A percentile compares a stretch with the other conserved stretches of the same genome.
Evolutionary conservation across 805 yeast genomes (phyloP).

Genomic region (Kodamaea laetipori): DNA sequence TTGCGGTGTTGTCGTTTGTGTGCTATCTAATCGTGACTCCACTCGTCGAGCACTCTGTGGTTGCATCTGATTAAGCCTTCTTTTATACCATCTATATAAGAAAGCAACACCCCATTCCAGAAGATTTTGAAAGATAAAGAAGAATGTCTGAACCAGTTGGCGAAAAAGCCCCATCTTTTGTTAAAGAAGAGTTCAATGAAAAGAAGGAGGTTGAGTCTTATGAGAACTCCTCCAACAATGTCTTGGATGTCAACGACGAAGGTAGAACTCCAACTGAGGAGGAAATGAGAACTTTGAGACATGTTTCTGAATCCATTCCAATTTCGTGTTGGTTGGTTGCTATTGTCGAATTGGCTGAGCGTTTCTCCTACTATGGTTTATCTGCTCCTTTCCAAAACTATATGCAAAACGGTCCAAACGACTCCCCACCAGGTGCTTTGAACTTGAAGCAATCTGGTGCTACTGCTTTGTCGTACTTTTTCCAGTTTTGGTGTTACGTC

Average conservation of each 20-base stretch:
- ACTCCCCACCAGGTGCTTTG: constrained; percentile 53
- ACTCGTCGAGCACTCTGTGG: no score
- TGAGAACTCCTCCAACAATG: neutral
- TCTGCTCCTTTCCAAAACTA: constrained; percentile 78
- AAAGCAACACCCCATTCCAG: neutral
- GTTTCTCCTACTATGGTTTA: constrained; percentile 80
- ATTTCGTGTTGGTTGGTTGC: constrained; percentile 63
- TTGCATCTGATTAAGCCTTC: neutral
- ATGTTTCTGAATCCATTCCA: constrained; percentile 55
- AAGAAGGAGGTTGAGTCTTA: neutral
- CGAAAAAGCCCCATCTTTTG: neutral
- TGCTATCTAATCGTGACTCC: neutral
- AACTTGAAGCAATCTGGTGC: constrained; percentile 63
- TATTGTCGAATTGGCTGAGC: constrained; percentile 75
- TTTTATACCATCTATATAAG: neutral
- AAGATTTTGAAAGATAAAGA: neutral
- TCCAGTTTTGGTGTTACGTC: constrained; percentile 81
- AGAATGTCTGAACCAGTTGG: neutral
- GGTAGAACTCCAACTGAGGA: constrained; percentile 54
- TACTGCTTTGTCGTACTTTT: constrained; percentile 69
- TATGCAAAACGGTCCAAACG: constrained; percentile 58
- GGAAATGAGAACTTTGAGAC: constrained; percentile 53
- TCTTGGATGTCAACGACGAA: constrained; percentile 23
- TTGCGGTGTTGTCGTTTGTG: no score
- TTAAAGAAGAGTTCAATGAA: neutral